These are phyloP conservation scores for Leccinum fuscescens DNA, from an alignment of 1,284 basidiomycete species.

Conservation along the genomic window DNA sequence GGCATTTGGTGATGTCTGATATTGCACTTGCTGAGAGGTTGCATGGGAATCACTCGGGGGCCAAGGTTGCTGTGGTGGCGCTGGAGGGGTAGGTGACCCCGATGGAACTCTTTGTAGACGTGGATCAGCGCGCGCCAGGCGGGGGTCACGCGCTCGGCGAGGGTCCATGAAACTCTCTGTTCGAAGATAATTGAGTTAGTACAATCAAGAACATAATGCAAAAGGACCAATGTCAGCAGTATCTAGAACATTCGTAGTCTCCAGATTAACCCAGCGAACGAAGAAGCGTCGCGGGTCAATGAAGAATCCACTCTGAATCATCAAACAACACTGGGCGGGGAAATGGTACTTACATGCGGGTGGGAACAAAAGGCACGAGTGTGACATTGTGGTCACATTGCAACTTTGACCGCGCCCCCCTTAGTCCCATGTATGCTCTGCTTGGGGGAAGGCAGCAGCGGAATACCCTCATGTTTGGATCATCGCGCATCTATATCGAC, in stretches of 20 bases:
- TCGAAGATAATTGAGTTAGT: conserved; percentile 14
- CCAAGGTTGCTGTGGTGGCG: conserved; percentile 39
- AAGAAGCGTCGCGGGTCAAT: conserved; percentile 51
- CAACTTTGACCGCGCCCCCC: conserved; percentile 40
- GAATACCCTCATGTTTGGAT: conserved; percentile 52
- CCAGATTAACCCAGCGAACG: conserved; percentile 58
- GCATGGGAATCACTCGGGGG: conserved; percentile 20
- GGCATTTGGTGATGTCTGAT: conserved; percentile 16
- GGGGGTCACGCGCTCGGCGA: conserved; percentile 73
- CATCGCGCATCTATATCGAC: conserved; percentile 51
- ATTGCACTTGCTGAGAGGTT: conserved; percentile 17
- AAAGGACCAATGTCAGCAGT: conserved; percentile 64
- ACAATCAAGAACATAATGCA: neutral
- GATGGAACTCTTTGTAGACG: conserved; percentile 55
- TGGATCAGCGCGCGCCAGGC: conserved; percentile 66
- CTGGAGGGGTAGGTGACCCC: conserved; percentile 41
- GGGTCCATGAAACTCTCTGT: conserved; percentile 61
- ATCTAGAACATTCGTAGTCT: conserved; percentile 83
- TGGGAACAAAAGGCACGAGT: neutral
- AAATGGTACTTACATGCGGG: conserved; percentile 17
- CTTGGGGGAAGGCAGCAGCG: conserved; percentile 42
- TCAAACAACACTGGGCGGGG: conserved; percentile 38
- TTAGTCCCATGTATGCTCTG: conserved; percentile 59
- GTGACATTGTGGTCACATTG: conserved; percentile 24
- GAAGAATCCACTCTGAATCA: conserved; percentile 88